A percentile compares a stretch with the other conserved stretches of the same genome.
Evolutionary conservation across 2,329 filamentous ascomycete genomes (phyloP).

Genomic region (Pseudocercospora crystallina): DNA sequence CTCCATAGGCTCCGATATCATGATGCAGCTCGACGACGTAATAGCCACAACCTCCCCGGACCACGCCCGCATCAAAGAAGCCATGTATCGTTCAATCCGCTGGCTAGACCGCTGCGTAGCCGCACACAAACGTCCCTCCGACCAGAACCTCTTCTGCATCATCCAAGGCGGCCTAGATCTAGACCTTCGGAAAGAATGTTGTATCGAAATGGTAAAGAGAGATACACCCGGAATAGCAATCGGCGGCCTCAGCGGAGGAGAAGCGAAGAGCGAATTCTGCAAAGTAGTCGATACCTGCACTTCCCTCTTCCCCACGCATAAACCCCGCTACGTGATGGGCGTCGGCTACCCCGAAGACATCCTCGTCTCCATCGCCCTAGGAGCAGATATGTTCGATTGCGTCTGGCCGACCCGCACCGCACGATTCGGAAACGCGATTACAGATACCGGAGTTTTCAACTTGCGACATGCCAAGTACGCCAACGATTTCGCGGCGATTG

Average conservation of each 20-base stretch:
- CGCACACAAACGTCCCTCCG: conserved; percentile 77
- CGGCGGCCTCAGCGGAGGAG: conserved; percentile 88
- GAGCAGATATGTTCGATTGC: conserved; percentile 99
- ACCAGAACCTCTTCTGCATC: conserved; percentile 96
- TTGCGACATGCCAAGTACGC: conserved; percentile 74
- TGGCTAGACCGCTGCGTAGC: conserved; percentile 96
- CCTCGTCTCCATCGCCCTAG: conserved; percentile 87
- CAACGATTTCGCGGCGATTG: conserved; percentile 78
- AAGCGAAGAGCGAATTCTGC: conserved; percentile 91
- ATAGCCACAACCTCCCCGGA: conserved; percentile 95
- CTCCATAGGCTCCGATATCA: conserved; percentile 96
- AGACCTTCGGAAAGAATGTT: conserved; percentile 80
- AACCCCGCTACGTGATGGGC: conserved; percentile 99
- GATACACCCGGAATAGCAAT: conserved; percentile 97
- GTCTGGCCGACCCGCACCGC: conserved; percentile 97
- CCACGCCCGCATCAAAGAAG: conserved; percentile 80
- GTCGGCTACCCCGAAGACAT: conserved; percentile 96
- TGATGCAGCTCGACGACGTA: conserved; percentile 99
- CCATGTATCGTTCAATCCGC: conserved; percentile 89
- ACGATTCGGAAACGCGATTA: conserved; percentile 92
- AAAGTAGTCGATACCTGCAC: conserved; percentile 82
- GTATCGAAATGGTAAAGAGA: conserved; percentile 79
- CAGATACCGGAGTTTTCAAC: conserved; percentile 76
- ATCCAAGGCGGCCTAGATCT: conserved; percentile 94
- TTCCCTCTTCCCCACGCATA: conserved; percentile 76